phyloP scores from a whole-genome alignment of 2,329 filamentous ascomycete species.

The Beauveria australis region DNA sequence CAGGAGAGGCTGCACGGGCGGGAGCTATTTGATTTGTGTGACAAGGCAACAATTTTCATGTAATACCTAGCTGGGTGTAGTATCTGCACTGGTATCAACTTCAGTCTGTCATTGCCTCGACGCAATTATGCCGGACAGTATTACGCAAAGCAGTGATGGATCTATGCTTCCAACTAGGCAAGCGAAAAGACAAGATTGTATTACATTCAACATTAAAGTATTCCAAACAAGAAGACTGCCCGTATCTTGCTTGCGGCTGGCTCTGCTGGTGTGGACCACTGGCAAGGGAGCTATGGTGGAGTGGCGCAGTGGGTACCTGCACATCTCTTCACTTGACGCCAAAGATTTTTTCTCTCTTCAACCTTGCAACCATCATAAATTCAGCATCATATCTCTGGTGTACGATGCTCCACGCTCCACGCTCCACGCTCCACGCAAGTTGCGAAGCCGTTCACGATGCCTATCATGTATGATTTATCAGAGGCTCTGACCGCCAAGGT shows the following conservation, averaged over 20 bases:
- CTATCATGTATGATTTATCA: neutral
- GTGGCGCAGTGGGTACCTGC: neutral
- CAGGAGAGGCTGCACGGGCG: constrained; percentile 52
- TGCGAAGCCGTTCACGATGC: neutral
- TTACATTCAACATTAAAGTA: too few relatives aligned
- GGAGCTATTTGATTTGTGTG: constrained; percentile 36
- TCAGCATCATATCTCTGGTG: neutral
- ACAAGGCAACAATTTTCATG: neutral
- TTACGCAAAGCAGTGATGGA: too few relatives aligned
- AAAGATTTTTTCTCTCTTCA: neutral
- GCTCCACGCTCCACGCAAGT: neutral
- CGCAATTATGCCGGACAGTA: neutral
- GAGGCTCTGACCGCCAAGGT: neutral
- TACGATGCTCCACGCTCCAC: neutral
- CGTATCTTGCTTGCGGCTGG: neutral
- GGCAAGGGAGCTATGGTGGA: neutral
- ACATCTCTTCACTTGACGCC: neutral
- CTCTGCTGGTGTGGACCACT: neutral
- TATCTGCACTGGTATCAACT: neutral
- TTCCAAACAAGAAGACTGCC: too few relatives aligned
- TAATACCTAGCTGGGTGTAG: constrained; percentile 6
- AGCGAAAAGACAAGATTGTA: too few relatives aligned
- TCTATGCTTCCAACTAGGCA: too few relatives aligned
- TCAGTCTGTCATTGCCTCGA: neutral
- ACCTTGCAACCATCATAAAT: neutral